A percentile compares a stretch with the other conserved stretches of the same genome.
These are phyloP conservation scores for Daldinia sp. DNA, from an alignment of 2,329 filamentous ascomycete species.

Conservation along the genomic window DNA sequence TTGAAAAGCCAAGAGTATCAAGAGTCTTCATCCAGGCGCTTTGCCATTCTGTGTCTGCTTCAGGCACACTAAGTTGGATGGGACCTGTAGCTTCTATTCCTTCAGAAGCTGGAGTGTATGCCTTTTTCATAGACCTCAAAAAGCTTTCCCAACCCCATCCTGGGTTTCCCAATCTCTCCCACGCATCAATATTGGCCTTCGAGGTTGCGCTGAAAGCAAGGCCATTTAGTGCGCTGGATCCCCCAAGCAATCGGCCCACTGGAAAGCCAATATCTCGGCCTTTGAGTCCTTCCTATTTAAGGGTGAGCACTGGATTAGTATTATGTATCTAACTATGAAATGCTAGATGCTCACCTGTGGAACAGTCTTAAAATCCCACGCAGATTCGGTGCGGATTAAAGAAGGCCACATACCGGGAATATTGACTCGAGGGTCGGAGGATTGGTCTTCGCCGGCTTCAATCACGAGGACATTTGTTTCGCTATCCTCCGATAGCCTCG, in stretches of 20 bases:
- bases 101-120: background rate
- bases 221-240: constrained; percentile 37
- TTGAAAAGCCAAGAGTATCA: constrained; percentile 23
- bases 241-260: constrained; percentile 34
- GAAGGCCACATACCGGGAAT: constrained; percentile 25
- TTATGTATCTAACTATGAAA: too few species aligned
- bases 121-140: constrained; percentile 24
- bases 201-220: constrained; percentile 26
- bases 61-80: constrained; percentile 20
- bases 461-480: constrained; percentile 27
- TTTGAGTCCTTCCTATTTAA: constrained; percentile 2
- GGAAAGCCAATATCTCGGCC: constrained; percentile 28
- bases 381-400: constrained; percentile 16
- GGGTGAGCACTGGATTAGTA: background rate
- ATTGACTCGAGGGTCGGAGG: constrained; percentile 24
- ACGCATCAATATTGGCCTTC: constrained; percentile 30
- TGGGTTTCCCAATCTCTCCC: constrained; percentile 34
- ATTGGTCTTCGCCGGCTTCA: constrained; percentile 36
- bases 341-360: constrained; percentile 31
- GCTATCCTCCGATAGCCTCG: constrained; percentile 30
- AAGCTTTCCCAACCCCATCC: constrained; percentile 41
- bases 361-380: constrained; percentile 35
- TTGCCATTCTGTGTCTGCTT: constrained; percentile 23
- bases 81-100: constrained; percentile 11
- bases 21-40: constrained; percentile 25